Percentiles rank a stretch among this genome's conserved stretches.
These are phyloP conservation scores for Fusarium keratoplasticum DNA, from an alignment of 2,329 filamentous ascomycete species.

Conservation along the genomic window DNA sequence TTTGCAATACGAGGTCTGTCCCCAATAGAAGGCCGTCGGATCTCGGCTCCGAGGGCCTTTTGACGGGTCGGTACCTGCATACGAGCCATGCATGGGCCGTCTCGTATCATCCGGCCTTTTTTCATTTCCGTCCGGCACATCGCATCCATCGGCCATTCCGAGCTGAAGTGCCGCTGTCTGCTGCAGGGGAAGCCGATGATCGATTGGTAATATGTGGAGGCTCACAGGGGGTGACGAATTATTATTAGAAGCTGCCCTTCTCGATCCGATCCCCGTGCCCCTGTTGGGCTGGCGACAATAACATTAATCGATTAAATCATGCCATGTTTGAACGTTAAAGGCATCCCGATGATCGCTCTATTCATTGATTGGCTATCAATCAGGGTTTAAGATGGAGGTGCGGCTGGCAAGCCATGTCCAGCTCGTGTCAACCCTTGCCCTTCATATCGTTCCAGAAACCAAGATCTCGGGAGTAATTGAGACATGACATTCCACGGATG, in stretches of 20 bases:
- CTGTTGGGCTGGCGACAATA: not conserved
- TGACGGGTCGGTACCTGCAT: not conserved
- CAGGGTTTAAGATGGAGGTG: not conserved
- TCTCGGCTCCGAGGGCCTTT: not conserved
- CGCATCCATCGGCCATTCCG: not conserved
- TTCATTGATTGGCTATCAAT: not conserved
- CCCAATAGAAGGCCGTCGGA: not conserved
- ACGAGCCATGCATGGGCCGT: not conserved
- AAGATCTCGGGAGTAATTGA: not conserved
- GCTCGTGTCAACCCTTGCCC: not conserved
- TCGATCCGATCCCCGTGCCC: not conserved
- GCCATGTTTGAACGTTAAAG: not conserved
- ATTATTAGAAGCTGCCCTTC: not conserved
- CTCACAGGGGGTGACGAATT: not conserved
- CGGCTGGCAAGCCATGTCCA: not conserved
- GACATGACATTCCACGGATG: not conserved
- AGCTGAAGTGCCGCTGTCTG: not conserved
- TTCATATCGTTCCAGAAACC: not conserved
- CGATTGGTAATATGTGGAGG: not conserved
- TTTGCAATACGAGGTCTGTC: not conserved
- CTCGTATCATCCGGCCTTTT: not conserved
- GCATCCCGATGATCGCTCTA: not conserved
- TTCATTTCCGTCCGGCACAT: not conserved
- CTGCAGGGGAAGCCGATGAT: not conserved
- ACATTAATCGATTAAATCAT: not conserved